A percentile compares a stretch with the other conserved stretches of the same genome.
phyloP scores from a whole-genome alignment of 371 early-diverging fungal genomes.

The Saksenaea vasiformis region DNA sequence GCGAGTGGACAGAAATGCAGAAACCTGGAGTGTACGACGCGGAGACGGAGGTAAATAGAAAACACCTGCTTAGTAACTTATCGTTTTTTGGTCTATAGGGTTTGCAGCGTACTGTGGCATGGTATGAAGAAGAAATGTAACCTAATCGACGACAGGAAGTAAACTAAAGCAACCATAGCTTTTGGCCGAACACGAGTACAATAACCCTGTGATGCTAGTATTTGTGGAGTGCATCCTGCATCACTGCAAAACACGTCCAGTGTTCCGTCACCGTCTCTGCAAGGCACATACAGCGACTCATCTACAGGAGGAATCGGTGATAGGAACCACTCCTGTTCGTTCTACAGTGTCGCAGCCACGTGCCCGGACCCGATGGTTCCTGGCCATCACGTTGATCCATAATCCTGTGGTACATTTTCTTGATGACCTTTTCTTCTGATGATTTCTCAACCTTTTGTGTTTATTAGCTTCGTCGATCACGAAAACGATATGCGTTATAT shows the following conservation, averaged over 20 bases:
- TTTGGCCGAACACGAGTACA: slow-evolving; percentile 48
- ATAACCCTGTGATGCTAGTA: slow-evolving; percentile 42
- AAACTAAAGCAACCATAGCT: too few relatives aligned
- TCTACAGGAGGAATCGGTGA: background rate
- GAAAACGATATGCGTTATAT: slow-evolving; percentile 13
- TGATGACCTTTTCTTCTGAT: background rate
- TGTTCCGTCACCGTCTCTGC: background rate
- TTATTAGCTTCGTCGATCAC: slow-evolving; percentile 12
- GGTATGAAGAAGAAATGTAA: slow-evolving; percentile 27
- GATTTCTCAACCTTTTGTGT: background rate
- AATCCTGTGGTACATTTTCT: slow-evolving; percentile 40
- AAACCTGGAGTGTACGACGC: slow-evolving; percentile 55
- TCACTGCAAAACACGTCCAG: background rate
- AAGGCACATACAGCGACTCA: slow-evolving; percentile 2
- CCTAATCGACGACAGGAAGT: too few relatives aligned
- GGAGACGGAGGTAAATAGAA: slow-evolving; percentile 46
- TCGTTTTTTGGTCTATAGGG: slow-evolving; percentile 11
- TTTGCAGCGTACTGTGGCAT: slow-evolving; percentile 53
- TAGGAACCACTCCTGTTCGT: background rate
- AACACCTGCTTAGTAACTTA: background rate
- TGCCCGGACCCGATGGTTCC: slow-evolving; percentile 47
- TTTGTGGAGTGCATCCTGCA: slow-evolving; percentile 41
- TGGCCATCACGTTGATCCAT: slow-evolving; percentile 40
- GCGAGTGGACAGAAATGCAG: slow-evolving; percentile 52
- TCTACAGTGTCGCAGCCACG: background rate